A percentile compares a stretch with the other conserved stretches of the same genome.
phyloP scores from a whole-genome alignment of 192 early-diverging fungal genomes.

The Dispira parvispora region DNA sequence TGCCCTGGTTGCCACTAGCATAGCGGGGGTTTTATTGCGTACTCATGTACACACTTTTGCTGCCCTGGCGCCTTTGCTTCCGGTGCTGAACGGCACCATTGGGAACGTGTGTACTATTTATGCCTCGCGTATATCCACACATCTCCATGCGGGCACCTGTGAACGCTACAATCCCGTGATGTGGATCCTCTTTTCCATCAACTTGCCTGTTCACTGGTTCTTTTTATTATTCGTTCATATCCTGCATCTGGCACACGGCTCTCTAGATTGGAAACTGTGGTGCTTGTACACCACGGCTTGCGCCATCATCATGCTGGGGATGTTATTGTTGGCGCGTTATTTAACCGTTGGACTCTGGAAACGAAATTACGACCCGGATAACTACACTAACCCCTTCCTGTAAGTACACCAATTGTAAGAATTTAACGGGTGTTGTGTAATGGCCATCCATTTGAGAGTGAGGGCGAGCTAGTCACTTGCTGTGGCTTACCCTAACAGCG shows the following conservation, averaged over 20 bases:
- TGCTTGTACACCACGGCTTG: conserved; percentile 36
- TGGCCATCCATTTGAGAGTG: background rate
- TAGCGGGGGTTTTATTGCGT: conserved; percentile 24
- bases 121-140: conserved; percentile 55
- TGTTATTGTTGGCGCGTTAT: conserved; percentile 35
- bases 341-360: conserved; percentile 43
- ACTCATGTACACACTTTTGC: conserved; percentile 16
- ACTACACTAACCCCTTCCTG: conserved; percentile 29
- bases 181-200: conserved; percentile 41
- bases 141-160: conserved; percentile 35
- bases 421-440: background rate
- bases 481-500: background rate
- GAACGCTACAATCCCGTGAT: conserved; percentile 33
- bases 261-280: conserved; percentile 25
- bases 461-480: background rate
- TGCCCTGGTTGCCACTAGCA: conserved; percentile 54
- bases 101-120: conserved; percentile 73
- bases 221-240: conserved; percentile 34
- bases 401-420: background rate
- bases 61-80: conserved; percentile 25
- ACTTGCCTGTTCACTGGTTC: conserved; percentile 45
- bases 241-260: conserved; percentile 27
- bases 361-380: conserved; percentile 61
- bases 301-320: conserved; percentile 30
- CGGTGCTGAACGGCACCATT: conserved; percentile 34